Conservation (phyloP, 1,139 yeast species). For the Blastobotrys aristatus region DNA sequence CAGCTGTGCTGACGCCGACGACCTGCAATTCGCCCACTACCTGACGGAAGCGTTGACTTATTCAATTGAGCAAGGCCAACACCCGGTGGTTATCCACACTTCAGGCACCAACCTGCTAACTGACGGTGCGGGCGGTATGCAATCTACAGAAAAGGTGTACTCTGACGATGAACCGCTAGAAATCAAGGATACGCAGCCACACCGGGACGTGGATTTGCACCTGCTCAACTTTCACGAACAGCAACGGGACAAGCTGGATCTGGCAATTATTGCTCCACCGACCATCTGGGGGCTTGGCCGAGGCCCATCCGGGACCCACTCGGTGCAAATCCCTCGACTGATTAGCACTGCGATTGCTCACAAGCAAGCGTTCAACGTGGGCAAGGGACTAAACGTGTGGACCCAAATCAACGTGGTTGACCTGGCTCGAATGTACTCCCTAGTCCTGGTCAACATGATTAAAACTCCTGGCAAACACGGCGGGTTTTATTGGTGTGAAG, state of each 20-base stretch:
- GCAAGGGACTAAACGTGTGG: conserved; percentile 39
- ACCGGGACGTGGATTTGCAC: conserved; percentile 38
- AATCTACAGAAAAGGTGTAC: conserved; percentile 30
- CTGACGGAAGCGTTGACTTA: conserved; percentile 21
- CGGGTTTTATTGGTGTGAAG: conserved; percentile 40
- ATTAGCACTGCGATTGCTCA: conserved; percentile 27
- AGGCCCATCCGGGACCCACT: conserved; percentile 37
- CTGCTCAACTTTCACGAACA: conserved; percentile 16
- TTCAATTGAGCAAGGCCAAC: conserved; percentile 23
- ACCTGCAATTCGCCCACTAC: conserved; percentile 34
- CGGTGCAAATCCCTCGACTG: conserved; percentile 37
- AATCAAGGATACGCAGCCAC: conserved; percentile 37
- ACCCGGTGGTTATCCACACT: conserved; percentile 38
- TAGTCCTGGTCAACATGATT: conserved; percentile 30
- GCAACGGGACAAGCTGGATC: conserved; percentile 15
- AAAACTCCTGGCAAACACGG: conserved; percentile 32
- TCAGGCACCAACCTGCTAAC: conserved; percentile 39
- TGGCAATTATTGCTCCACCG: conserved; percentile 23
- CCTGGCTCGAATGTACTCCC: conserved; percentile 36
- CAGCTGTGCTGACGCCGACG: conserved; percentile 41
- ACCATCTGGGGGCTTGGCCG: conserved; percentile 35
- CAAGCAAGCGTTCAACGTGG: conserved; percentile 35
- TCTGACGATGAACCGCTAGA: conserved; percentile 36
- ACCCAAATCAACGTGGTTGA: conserved; percentile 39
- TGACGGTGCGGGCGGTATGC: conserved; percentile 31